phyloP scores from a whole-genome alignment of 1,139 yeast genomes.

The Sugiyamaella neomexicana region DNA sequence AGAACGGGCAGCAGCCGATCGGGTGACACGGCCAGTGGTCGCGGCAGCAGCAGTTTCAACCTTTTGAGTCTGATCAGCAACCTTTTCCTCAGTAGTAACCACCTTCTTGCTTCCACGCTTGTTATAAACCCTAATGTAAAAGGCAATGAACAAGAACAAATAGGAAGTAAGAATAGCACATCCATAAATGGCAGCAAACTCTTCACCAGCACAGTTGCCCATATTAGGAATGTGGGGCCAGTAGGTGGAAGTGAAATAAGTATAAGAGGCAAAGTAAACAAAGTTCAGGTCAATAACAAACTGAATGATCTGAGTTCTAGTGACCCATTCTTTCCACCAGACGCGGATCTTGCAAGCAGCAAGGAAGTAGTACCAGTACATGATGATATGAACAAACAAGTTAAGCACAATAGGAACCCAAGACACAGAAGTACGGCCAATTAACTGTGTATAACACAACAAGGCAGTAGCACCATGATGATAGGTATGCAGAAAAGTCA shows the following conservation, averaged over 20 bases:
- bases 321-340: constrained; percentile 99
- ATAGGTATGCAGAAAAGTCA: constrained; percentile 85
- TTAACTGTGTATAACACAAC: constrained; percentile 89
- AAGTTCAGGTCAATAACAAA: constrained; percentile 85
- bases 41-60: constrained; percentile 9
- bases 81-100: constrained; percentile 22
- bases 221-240: constrained; percentile 65
- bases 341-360: constrained; percentile 92
- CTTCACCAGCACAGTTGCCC: constrained; percentile 91
- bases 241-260: constrained; percentile 44
- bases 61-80: constrained; percentile 1
- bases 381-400: constrained; percentile 90
- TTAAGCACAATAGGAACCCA: constrained; percentile 94
- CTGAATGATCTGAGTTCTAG: constrained; percentile 93
- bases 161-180: constrained; percentile 87
- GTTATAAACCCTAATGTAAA: constrained; percentile 81
- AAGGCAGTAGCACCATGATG: constrained; percentile 99
- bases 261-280: constrained; percentile 89
- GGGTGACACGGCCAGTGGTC: constrained; percentile 17
- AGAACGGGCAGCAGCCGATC: constrained; percentile 22
- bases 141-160: constrained; percentile 85
- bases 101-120: constrained; percentile 28
- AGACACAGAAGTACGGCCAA: constrained; percentile 84
- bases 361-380: constrained; percentile 98
- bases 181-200: constrained; percentile 89